Evolutionary conservation across 2,329 filamentous ascomycete genomes (phyloP), one percentile per base, ranked within the genome.

Genomic region (Ophiostoma triangulosporum): DNA sequence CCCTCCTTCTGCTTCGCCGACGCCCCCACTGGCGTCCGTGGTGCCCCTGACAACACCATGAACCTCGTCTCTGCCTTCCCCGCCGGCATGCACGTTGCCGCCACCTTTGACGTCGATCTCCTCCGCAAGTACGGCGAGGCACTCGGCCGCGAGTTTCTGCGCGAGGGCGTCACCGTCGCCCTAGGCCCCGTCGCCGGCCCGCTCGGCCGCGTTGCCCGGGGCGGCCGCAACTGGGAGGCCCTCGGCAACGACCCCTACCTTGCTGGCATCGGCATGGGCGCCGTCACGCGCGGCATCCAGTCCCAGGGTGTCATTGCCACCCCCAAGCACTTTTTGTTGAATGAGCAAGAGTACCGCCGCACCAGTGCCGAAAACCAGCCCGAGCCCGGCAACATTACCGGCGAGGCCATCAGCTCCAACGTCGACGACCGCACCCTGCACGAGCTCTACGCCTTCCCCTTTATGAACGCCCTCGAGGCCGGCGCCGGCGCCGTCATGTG

Each of bases 271-370:
- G 64, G 59, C n/a, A 57, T 65, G 58, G 64, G 62, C 1, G 57
- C 53, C 31, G 55, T 66, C 3, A 63, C 62, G 1, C 55, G 55
- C 11, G 64, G 63, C 8, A 63, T 66, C 31, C 63, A 65, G 55
- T 60, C 59, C 4, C 57, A 60, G 3, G 87, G 87, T 60, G 81
- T 91, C 35, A 84, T 94, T 64, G 86, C 88, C 54, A 87, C 82
- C 69, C 81, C 73, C 73, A 91, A 77, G 65, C 75, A 83, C 61
- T 82, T 69, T 53, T 64, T 81, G 26, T 71, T 71, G 6, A 80
- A 84, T 59, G 80, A 84, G 62, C 78, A 83, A 61, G 79, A 81
- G 60, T 72, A 57, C 27, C 63, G 66, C 32, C 56, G 80, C 64
- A 62, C 52, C 61, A 65, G 3, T 59, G n/a, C 69, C 45, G 54